Percentiles rank a stretch among this genome's conserved stretches.
phyloP scores from a whole-genome alignment of 2,329 filamentous ascomycete genomes.

The Parafenestella ontariensis region DNA sequence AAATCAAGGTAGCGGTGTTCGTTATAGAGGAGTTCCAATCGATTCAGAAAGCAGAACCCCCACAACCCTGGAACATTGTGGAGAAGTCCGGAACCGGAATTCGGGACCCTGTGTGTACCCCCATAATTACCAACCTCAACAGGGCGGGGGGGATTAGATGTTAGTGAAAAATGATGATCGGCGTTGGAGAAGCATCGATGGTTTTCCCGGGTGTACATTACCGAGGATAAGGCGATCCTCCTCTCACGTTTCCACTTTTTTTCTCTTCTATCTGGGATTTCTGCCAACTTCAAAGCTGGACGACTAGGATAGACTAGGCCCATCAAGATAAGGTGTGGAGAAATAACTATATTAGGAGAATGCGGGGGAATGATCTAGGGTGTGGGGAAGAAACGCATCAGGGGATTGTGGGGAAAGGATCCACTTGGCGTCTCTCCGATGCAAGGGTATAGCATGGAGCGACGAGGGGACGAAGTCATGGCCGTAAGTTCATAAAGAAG shows the following conservation, averaged over 20 bases:
- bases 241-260: neutral
- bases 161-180: neutral
- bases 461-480: neutral
- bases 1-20: neutral
- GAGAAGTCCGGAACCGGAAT: neutral
- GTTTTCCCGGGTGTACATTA: neutral
- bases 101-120: neutral
- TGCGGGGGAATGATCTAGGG: no score
- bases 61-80: neutral
- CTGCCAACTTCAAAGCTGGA: neutral
- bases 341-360: no score
- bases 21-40: neutral
- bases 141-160: neutral
- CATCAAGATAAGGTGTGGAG: neutral
- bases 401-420: neutral
- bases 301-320: neutral
- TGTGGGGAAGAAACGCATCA: no score
- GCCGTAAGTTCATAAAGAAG: neutral
- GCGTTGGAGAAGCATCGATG: neutral
- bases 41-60: neutral
- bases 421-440: neutral
- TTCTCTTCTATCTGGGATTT: neutral
- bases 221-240: neutral
- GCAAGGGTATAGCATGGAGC: neutral
- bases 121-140: neutral